Base-by-base conservation (phyloP, 257 asterid species). In the Anisodus acutangulus region DNA sequence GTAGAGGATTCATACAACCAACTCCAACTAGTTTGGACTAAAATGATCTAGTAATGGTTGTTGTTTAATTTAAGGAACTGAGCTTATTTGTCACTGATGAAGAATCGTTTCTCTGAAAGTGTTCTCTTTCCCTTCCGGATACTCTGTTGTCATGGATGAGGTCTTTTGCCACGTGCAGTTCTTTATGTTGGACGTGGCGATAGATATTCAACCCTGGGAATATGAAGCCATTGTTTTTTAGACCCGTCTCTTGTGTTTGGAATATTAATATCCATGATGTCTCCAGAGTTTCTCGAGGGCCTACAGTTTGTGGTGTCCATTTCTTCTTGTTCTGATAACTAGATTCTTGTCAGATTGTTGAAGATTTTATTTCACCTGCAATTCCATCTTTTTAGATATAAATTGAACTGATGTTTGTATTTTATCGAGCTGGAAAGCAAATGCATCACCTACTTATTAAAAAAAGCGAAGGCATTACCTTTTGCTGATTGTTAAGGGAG, bases 401-500 rank as follows among this genome's bases (percentile, higher is more conserved):
- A 22, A 47, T 76, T 51, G 22, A 11, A 76, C 81, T 51, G 43
- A 19, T 49, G 16, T 22, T 51, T 74, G 81, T 51, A 26, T 76
- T 12, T 51, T 76, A 51, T 51, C 47, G 26, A 13, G 47, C 22
- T 26, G 63, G 49, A 51, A 74, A 49, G 45, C 12, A 17, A 51
- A 12, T 19, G 62, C 81, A 49, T 74, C 31, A 47, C 54, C 80
- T 45, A 68, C 51, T 37, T 68, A 39, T 66, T 39, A 39, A 39
- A 69, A 69, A 69, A 58, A 74, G 62, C 4, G 58, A 49, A 51
- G 62, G 81, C 81, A 12, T 39, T 26, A 49, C 62, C 62, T 74
- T 49, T 51, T 76, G 8, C 81, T 76, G 63, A 26, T 76, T 51
- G 17, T 51, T 51, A 49, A 76, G 47, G 81, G 63, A 51, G 62